Conservation (phyloP, 768 basidiomycete genomes). For the Lenzites betulinus region DNA sequence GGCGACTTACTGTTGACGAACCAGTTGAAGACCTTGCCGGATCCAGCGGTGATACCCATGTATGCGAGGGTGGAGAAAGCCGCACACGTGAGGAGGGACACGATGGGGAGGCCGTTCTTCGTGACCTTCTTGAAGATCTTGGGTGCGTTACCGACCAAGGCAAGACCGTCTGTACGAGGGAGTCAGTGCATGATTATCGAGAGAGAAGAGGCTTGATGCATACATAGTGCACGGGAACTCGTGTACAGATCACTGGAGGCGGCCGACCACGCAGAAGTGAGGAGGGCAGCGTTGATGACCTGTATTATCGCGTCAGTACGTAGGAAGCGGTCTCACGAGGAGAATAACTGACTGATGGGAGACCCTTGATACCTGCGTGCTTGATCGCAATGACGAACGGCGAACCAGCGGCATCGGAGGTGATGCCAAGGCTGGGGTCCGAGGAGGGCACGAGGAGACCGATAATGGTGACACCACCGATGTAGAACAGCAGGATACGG, state of each 20-base stretch:
- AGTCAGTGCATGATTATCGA: neutral
- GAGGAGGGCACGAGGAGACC: constrained; percentile 82
- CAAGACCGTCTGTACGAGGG: constrained; percentile 66
- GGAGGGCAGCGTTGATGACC: constrained; percentile 80
- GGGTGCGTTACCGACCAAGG: constrained; percentile 79
- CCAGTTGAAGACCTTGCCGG: constrained; percentile 79
- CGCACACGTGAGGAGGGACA: constrained; percentile 69
- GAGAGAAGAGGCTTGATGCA: constrained; percentile 29
- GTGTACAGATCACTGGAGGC: constrained; percentile 90
- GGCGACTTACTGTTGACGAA: constrained; percentile 54
- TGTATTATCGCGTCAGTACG: constrained; percentile 27
- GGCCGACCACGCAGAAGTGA: constrained; percentile 93
- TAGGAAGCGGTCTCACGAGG: constrained; percentile 12
- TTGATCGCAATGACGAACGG: constrained; percentile 92
- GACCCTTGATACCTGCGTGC: constrained; percentile 79
- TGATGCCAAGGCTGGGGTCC: constrained; percentile 53
- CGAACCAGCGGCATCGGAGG: constrained; percentile 63
- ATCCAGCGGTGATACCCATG: constrained; percentile 71
- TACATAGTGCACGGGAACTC: constrained; percentile 83
- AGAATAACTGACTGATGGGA: constrained; percentile 56
- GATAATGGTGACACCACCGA: constrained; percentile 68
- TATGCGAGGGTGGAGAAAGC: constrained; percentile 72
- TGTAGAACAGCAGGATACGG: constrained; percentile 72
- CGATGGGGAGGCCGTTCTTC: constrained; percentile 73
- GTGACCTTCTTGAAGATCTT: constrained; percentile 71